phyloP scores from a whole-genome alignment of 768 basidiomycete genomes.

The Tylopilus sp. region DNA sequence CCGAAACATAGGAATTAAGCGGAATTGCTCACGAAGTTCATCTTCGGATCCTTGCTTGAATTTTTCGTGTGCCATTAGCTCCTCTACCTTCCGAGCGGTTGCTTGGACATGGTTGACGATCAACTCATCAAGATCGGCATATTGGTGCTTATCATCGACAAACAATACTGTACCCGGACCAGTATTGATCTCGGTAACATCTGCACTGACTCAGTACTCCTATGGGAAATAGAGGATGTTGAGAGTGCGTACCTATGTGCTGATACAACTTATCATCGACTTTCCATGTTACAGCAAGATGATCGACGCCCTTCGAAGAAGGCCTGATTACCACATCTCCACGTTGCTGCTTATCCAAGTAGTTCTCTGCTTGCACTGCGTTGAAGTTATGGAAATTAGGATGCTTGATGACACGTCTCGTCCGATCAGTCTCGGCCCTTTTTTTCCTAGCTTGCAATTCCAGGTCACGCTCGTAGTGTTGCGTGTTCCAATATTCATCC shows the following conservation, averaged over 20 bases:
- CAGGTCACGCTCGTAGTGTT: conserved; percentile 60
- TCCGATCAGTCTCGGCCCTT: conserved; percentile 73
- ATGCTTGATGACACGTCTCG: conserved; percentile 89
- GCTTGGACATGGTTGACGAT: conserved; percentile 96
- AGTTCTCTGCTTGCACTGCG: conserved; percentile 82
- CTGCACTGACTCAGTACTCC: conserved; percentile 36
- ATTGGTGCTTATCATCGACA: conserved; percentile 75
- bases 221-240: neutral
- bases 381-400: conserved; percentile 98
- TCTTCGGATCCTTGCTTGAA: conserved; percentile 87
- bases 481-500: conserved; percentile 64
- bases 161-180: conserved; percentile 68
- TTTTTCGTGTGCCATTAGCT: conserved; percentile 93
- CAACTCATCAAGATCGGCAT: conserved; percentile 93
- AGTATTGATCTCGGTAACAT: conserved; percentile 78
- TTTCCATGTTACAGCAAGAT: conserved; percentile 98
- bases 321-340: conserved; percentile 97
- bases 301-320: conserved; percentile 89
- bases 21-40: conserved; percentile 73
- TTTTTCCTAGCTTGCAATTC: conserved; percentile 81
- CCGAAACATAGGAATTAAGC: neutral
- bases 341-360: conserved; percentile 84
- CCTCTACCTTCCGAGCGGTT: conserved; percentile 89
- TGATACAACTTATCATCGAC: conserved; percentile 95
- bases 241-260: conserved; percentile 75